A percentile compares a stretch with the other conserved stretches of the same genome.
Conservation (phyloP, 1,284 basidiomycete species). For the Testicularia cyperi region DNA sequence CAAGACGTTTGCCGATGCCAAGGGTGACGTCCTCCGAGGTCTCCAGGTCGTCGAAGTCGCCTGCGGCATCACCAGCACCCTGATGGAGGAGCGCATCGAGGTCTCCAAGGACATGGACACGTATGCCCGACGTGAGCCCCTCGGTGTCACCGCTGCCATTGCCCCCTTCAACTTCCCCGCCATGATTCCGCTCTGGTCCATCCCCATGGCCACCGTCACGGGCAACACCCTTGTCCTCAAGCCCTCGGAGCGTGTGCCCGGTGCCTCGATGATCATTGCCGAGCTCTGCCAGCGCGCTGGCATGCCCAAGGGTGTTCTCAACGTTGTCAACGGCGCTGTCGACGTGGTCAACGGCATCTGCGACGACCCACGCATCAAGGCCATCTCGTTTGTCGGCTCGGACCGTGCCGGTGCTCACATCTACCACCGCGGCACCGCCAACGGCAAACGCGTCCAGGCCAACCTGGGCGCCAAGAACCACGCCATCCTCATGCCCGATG, state of each 20-base stretch:
- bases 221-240: slow-evolving; percentile 94
- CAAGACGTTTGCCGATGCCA: slow-evolving; percentile 71
- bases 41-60: slow-evolving; percentile 92
- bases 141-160: slow-evolving; percentile 61
- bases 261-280: slow-evolving; percentile 94
- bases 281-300: slow-evolving; percentile 85
- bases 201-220: slow-evolving; percentile 70
- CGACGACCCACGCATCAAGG: slow-evolving; percentile 85
- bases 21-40: slow-evolving; percentile 89
- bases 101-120: slow-evolving; percentile 97
- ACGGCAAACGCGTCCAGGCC: slow-evolving; percentile 91
- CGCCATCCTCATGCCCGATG: slow-evolving; percentile 85
- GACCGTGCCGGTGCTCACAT: slow-evolving; percentile 92
- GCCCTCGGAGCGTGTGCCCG: slow-evolving; percentile 93
- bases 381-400: slow-evolving; percentile 96
- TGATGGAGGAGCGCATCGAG: slow-evolving; percentile 89
- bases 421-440: slow-evolving; percentile 73
- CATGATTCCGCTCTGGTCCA: slow-evolving; percentile 90
- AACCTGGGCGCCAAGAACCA: slow-evolving; percentile 89
- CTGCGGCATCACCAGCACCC: slow-evolving; percentile 75
- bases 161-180: slow-evolving; percentile 64
- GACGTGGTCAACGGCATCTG: slow-evolving; percentile 91
- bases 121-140: slow-evolving; percentile 73
- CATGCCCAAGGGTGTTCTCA: slow-evolving; percentile 60
- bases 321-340: slow-evolving; percentile 78